Base-by-base conservation (phyloP, 2,329 filamentous ascomycete species). In the Cylindrodendrum hubeiense region DNA sequence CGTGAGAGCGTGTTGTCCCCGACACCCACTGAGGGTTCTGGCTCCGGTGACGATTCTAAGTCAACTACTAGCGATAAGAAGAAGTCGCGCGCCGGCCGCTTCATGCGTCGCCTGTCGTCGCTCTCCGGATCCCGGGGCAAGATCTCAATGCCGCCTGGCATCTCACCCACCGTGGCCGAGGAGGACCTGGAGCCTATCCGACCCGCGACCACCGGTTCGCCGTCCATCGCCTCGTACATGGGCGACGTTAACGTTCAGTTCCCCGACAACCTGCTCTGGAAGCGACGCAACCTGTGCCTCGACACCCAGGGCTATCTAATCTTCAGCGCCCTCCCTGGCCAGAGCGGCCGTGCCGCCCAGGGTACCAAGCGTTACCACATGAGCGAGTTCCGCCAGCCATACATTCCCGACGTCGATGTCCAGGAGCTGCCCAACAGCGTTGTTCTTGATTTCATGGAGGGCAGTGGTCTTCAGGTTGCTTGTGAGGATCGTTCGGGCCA, bases 161-260 rank as follows among this genome's bases (percentile, higher is more conserved):
- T 86, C 64, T 85, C 86, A 7, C 83, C 86, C 5, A 85, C 86
- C 0, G 81, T 87, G 13, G 76, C 82, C 17, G 86, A 86, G 73
- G 86, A 88, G 71, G 80, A 83, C 21, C 37, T 60, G 2, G 74
- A 75, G 55, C 67, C 72, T 22, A 56, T 66, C 7, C 72, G 75
- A 17, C 75, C 77, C 7, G 75, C 70, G 28, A 77, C 75, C 19
- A 79, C 75, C 3, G 76, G 73, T 10, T 71, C 74, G 21, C 74
- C 81, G 0, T 80, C 79, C 51, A 82, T 90, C 56, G 85, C 91
- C 26, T 85, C 93, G 4, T 90, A 91, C 67, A 87, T 97, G 79
- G 94, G 95, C 52, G 93, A 98, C 75, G 91, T 99, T 68, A 98
- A 99, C 74, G 93, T 98, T 12, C 96, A 99, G 78, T 98, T 99